Conservation (phyloP, 495 filamentous ascomycete genomes). For the Immersiella caudata region DNA sequence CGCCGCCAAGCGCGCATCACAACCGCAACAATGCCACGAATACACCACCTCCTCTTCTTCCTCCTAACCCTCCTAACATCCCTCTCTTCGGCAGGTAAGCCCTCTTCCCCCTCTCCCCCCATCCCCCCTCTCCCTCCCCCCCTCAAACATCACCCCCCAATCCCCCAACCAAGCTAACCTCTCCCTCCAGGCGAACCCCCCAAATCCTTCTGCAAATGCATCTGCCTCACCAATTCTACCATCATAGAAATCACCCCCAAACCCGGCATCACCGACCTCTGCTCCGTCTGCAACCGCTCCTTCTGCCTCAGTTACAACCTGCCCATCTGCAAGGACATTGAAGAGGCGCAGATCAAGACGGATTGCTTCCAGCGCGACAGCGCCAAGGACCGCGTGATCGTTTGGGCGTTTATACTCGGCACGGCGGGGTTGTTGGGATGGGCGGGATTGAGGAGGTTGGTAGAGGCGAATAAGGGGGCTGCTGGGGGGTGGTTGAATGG, state of each 20-base stretch:
- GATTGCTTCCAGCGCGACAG: slow-evolving; percentile 94
- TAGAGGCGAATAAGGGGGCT: slow-evolving; percentile 32
- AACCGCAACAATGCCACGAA: slow-evolving; percentile 37
- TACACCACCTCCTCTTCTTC: slow-evolving; percentile 37
- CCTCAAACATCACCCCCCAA: background rate
- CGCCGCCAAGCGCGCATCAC: background rate
- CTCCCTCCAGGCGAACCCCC: slow-evolving; percentile 51
- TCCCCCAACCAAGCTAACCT: slow-evolving; percentile 12
- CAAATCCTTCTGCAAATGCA: slow-evolving; percentile 96
- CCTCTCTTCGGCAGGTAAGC: slow-evolving; percentile 43
- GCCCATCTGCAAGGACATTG: slow-evolving; percentile 82
- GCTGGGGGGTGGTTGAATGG: slow-evolving; percentile 1
- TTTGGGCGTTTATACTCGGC: slow-evolving; percentile 87
- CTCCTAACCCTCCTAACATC: slow-evolving; percentile 37
- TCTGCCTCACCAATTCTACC: slow-evolving; percentile 87
- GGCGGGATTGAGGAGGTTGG: slow-evolving; percentile 63
- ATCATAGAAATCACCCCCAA: slow-evolving; percentile 72
- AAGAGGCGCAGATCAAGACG: slow-evolving; percentile 83
- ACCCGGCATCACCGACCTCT: slow-evolving; percentile 48
- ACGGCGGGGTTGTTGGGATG: slow-evolving; percentile 81
- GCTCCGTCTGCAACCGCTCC: slow-evolving; percentile 85
- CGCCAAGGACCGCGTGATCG: slow-evolving; percentile 84
- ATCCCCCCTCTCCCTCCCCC: slow-evolving; percentile 10
- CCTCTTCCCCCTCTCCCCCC: background rate
- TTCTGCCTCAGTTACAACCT: slow-evolving; percentile 86